Conservation (phyloP, 495 filamentous ascomycete genomes). For the Acidomyces sp. region DNA sequence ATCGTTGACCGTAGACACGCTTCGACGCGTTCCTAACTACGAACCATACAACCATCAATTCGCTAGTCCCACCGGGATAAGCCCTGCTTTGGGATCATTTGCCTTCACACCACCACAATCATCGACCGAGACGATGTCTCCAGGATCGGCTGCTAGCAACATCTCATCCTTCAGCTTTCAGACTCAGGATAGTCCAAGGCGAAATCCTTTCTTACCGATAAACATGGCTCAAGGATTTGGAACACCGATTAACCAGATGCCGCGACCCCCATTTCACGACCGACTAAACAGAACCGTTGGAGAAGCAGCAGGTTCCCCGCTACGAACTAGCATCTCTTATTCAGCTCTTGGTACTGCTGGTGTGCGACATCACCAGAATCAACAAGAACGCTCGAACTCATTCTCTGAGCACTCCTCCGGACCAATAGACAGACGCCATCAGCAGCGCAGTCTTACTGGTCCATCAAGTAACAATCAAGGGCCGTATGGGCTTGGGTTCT, state of each 20-base stretch:
- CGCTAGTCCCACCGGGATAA: conserved; percentile 48
- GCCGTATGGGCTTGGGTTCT: conserved; percentile 30
- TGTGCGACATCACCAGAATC: background rate
- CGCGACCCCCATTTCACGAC: conserved; percentile 27
- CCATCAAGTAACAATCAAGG: conserved; percentile 2
- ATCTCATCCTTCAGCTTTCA: conserved; percentile 22
- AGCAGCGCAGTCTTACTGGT: conserved; percentile 9
- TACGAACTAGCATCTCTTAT: conserved; percentile 30
- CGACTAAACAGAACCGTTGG: conserved; percentile 17
- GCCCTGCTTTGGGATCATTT: conserved; percentile 47
- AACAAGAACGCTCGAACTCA: conserved; percentile 6
- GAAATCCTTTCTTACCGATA: conserved; percentile 23
- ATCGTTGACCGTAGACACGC: conserved; percentile 47
- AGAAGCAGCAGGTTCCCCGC: conserved; percentile 23
- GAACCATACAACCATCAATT: conserved; percentile 31
- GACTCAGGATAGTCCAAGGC: conserved; percentile 15
- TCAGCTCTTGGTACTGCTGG: conserved; percentile 14
- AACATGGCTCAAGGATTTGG: conserved; percentile 18
- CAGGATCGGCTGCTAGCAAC: conserved; percentile 21
- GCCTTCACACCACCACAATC: conserved; percentile 41
- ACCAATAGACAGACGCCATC: conserved; percentile 9
- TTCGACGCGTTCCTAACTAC: conserved; percentile 39
- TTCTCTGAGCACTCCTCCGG: conserved; percentile 11
- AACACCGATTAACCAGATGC: conserved; percentile 21
- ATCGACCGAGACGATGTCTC: conserved; percentile 29